Percentiles rank a stretch among this genome's conserved stretches.
phyloP scores from a whole-genome alignment of 2,329 filamentous ascomycete genomes.

The Teratosphaeria gauchensis region DNA sequence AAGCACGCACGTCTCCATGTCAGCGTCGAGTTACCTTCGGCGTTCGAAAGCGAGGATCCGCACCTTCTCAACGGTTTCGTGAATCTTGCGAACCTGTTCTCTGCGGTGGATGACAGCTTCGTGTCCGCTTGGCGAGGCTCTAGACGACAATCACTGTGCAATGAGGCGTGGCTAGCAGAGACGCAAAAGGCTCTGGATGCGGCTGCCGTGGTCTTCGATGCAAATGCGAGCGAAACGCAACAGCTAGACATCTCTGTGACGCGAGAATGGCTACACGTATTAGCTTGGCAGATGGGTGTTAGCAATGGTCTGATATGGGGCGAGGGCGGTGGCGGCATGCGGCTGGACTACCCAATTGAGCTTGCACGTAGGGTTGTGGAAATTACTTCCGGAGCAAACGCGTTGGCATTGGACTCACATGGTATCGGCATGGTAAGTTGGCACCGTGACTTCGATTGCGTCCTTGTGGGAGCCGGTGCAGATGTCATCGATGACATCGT shows the following conservation, averaged over 20 bases:
- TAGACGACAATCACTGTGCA: constrained; percentile 23
- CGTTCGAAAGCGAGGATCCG: constrained; percentile 26
- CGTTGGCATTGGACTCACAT: constrained; percentile 24
- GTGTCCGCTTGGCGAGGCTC: constrained; percentile 26
- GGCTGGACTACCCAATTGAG: constrained; percentile 28
- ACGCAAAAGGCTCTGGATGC: constrained; percentile 26
- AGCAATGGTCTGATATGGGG: constrained; percentile 27
- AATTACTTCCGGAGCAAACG: constrained; percentile 20
- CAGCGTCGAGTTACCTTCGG: constrained; percentile 21
- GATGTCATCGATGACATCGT: too few relatives aligned
- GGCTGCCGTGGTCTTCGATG: constrained; percentile 17
- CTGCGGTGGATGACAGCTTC: constrained; percentile 27
- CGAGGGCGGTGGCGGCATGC: constrained; percentile 24
- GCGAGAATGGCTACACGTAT: constrained; percentile 26
- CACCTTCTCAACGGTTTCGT: constrained; percentile 27
- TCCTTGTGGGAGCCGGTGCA: not conserved
- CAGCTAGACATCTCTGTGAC: constrained; percentile 26
- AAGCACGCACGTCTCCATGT: constrained; percentile 24
- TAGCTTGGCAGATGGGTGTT: constrained; percentile 30
- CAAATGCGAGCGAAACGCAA: constrained; percentile 24
- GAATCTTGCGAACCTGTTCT: constrained; percentile 26
- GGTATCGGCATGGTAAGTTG: constrained; percentile 27
- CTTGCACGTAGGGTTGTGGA: constrained; percentile 25
- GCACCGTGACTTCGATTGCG: not conserved
- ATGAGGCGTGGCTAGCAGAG: constrained; percentile 24